Conservation (phyloP, 2,329 filamentous ascomycete species). For the Colletotrichum eremochloae region DNA sequence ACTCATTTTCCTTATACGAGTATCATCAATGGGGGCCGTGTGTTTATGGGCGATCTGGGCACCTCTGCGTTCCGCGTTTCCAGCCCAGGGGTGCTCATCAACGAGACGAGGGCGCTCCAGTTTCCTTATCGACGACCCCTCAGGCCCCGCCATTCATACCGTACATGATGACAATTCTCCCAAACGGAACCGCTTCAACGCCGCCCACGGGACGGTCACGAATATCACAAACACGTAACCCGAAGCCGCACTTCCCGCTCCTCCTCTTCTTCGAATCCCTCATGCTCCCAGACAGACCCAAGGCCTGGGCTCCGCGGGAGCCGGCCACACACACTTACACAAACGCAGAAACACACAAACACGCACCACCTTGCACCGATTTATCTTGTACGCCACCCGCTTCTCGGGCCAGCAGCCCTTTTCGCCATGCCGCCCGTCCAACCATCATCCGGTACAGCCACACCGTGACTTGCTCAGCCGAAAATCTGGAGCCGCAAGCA, state of each 20-base stretch:
- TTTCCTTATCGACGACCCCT: not conserved
- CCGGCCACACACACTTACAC: not conserved
- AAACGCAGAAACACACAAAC: not conserved
- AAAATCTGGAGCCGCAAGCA: slow-evolving; percentile 21
- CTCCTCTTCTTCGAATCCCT: not conserved
- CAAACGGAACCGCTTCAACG: slow-evolving; percentile 3
- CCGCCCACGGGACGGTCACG: slow-evolving; percentile 2
- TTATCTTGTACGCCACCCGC: slow-evolving; percentile 3
- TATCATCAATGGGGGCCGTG: not conserved
- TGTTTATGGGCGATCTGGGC: not conserved
- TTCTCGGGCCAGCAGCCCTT: slow-evolving; percentile 20
- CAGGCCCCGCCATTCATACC: not conserved
- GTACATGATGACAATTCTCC: slow-evolving; percentile 1
- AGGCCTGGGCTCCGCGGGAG: not conserved
- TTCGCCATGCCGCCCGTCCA: slow-evolving; percentile 4
- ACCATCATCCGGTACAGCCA: not conserved
- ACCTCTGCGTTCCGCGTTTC: not conserved
- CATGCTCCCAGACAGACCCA: not conserved
- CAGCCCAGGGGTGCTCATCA: no score
- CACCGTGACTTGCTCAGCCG: slow-evolving; percentile 23
- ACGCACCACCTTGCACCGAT: not conserved
- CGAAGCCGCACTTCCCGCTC: slow-evolving; percentile 2
- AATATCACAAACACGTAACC: slow-evolving; percentile 19
- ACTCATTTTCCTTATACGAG: not conserved
- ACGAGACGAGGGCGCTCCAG: not conserved